A percentile compares a stretch with the other conserved stretches of the same genome.
Evolutionary conservation across 345 rosid genomes (phyloP).

Genomic region (Brassica rapa): DNA sequence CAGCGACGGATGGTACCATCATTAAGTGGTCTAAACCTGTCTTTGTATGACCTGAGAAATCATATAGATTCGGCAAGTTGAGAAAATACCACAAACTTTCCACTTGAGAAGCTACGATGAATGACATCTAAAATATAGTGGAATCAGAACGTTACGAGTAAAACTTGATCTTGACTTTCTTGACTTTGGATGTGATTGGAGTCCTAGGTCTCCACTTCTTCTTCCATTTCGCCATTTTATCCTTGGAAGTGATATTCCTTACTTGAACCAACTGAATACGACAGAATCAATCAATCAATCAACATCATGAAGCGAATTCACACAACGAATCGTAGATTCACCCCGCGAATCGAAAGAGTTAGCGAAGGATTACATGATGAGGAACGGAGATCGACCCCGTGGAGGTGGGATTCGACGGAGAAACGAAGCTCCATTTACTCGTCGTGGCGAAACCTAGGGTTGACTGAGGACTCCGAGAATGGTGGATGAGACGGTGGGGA

Average conservation of each 20-base stretch:
- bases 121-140: neutral
- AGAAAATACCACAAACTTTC: neutral
- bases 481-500: conserved; percentile 21
- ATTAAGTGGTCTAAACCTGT: neutral
- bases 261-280: conserved; percentile 62
- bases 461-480: conserved; percentile 36
- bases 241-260: conserved; percentile 76
- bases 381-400: conserved; percentile 34
- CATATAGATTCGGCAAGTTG: neutral
- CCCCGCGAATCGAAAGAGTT: neutral
- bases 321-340: neutral
- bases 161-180: conserved; percentile 76
- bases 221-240: conserved; percentile 56
- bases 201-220: conserved; percentile 77
- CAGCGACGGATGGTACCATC: neutral
- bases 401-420: neutral
- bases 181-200: conserved; percentile 76
- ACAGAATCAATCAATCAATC: neutral
- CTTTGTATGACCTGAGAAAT: neutral
- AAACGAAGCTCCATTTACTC: conserved; percentile 33
- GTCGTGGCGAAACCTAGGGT: conserved; percentile 33
- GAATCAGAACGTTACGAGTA: conserved; percentile 59
- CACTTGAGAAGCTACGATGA: neutral
- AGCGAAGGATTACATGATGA: conserved; percentile 41
- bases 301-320: neutral